A percentile compares a stretch with the other conserved stretches of the same genome.
These are phyloP conservation scores for Naumovozyma dairenensis DNA, from an alignment of 805 yeast genomes.

Conservation along the genomic window DNA sequence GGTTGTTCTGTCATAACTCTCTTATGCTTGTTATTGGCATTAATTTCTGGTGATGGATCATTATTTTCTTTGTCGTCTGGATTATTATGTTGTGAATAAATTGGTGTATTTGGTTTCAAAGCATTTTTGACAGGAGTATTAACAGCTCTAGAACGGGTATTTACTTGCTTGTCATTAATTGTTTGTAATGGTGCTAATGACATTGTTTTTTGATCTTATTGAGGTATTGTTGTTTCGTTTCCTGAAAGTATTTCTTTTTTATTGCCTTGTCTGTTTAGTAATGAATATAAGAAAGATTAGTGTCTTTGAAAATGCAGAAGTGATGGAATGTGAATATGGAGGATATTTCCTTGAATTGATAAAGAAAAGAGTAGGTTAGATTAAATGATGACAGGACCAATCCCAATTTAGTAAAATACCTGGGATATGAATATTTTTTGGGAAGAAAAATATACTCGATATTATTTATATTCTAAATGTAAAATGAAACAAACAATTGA, in stretches of 20 bases:
- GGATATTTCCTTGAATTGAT: too few species aligned
- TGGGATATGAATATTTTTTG: too few species aligned
- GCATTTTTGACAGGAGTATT: slow-evolving; percentile 1
- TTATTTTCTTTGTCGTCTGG: slow-evolving; percentile 12
- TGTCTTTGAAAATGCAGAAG: too few species aligned
- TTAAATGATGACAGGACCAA: too few species aligned
- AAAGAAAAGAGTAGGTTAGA: too few species aligned
- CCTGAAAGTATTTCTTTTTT: too few species aligned
- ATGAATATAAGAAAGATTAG: too few species aligned
- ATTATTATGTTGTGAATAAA: slow-evolving; percentile 9
- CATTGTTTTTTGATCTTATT: slow-evolving; percentile 10
- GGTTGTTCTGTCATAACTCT: slow-evolving; percentile 9
- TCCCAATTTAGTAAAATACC: too few species aligned
- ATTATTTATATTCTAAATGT: neutral
- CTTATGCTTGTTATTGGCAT: neutral
- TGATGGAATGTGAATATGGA: too few species aligned
- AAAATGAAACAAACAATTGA: neutral
- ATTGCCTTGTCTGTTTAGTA: too few species aligned
- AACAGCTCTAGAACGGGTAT: slow-evolving; percentile 22
- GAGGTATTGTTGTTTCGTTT: neutral
- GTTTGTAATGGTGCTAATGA: slow-evolving; percentile 29
- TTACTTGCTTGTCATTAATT: slow-evolving; percentile 28
- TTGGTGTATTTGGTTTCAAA: slow-evolving; percentile 19
- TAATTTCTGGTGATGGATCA: slow-evolving; percentile 1
- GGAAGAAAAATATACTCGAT: neutral